Conservation (phyloP, 148 eudicot genomes). For the Chenopodium suecicum region DNA sequence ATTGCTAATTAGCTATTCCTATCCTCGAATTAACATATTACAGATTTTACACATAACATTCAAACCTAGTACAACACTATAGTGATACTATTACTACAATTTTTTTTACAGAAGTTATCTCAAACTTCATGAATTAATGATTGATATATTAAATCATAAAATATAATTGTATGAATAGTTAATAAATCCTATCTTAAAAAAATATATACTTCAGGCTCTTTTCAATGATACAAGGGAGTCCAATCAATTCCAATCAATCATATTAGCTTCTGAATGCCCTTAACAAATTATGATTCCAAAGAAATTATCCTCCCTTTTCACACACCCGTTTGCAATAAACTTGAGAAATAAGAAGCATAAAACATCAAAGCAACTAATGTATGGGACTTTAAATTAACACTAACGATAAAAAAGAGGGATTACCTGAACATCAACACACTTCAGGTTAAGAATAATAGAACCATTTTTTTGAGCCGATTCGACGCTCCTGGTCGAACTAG, state of each 20-base stretch:
- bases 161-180: too few species aligned
- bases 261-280: background rate
- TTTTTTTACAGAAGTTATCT: too few species aligned
- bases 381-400: too few species aligned
- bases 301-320: background rate
- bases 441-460: constrained; percentile 77
- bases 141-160: too few species aligned
- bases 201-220: too few species aligned
- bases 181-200: too few species aligned
- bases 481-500: constrained; percentile 72
- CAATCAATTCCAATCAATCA: too few species aligned
- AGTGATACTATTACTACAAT: too few species aligned
- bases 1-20: background rate
- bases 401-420: background rate
- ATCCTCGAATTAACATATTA: background rate
- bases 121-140: too few species aligned
- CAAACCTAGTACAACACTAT: too few species aligned
- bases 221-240: too few species aligned
- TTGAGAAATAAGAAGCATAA: background rate
- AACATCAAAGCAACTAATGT: background rate
- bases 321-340: background rate
- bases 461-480: constrained; percentile 82
- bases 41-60: too few species aligned
- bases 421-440: constrained; percentile 96
- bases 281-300: background rate